Conservation (phyloP, 768 basidiomycete species). For the Lyophyllum shimeji region DNA sequence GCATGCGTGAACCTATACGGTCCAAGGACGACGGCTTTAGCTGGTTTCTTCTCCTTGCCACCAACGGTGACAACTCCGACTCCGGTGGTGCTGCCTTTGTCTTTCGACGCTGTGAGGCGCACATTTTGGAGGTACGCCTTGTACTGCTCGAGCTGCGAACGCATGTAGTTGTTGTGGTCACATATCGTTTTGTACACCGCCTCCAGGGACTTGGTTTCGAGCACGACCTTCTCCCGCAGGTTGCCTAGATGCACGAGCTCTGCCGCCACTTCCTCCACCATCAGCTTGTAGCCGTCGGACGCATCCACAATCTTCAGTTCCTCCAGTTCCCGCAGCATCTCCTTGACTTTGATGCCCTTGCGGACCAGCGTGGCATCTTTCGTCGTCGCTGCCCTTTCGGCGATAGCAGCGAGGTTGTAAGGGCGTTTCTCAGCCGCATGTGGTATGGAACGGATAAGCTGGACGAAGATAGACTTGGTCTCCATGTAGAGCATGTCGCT, state of each 20-base stretch:
- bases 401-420: slow-evolving; percentile 84
- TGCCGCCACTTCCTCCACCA: slow-evolving; percentile 96
- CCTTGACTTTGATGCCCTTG: slow-evolving; percentile 98
- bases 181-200: slow-evolving; percentile 99
- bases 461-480: slow-evolving; percentile 98
- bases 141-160: slow-evolving; percentile 97
- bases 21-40: slow-evolving; percentile 84
- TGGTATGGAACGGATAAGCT: slow-evolving; percentile 93
- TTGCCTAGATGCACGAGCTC: slow-evolving; percentile 97
- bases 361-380: slow-evolving; percentile 96
- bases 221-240: slow-evolving; percentile 89
- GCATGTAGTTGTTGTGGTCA: slow-evolving; percentile 97
- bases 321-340: slow-evolving; percentile 96
- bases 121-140: slow-evolving; percentile 99
- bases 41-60: slow-evolving; percentile 94
- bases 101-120: slow-evolving; percentile 83
- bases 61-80: slow-evolving; percentile 95
- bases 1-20: slow-evolving; percentile 98
- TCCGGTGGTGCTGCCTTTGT: slow-evolving; percentile 82
- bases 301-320: slow-evolving; percentile 84
- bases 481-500: slow-evolving; percentile 99
- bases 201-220: slow-evolving; percentile 91
- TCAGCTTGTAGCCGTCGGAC: slow-evolving; percentile 83
- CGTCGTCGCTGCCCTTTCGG: slow-evolving; percentile 94
- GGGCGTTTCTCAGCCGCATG: slow-evolving; percentile 81